Evolutionary conservation across 768 basidiomycete genomes (phyloP).

Genomic region (Mycena pura): DNA sequence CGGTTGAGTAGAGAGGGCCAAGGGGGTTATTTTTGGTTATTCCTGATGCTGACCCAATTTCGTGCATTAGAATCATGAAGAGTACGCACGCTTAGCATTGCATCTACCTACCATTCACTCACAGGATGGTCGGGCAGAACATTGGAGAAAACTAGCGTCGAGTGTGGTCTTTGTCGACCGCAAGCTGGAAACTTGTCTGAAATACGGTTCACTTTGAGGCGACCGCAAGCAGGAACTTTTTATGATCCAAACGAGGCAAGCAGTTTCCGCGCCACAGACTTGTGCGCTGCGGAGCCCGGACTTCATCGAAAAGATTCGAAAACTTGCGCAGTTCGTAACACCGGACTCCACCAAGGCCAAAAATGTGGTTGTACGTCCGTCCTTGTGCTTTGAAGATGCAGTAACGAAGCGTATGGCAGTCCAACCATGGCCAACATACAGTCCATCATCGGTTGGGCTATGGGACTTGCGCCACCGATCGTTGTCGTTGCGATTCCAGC

Average conservation of each 20-base stretch:
- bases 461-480: no score
- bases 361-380: background rate
- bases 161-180: background rate
- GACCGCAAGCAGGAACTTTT: background rate
- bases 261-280: background rate
- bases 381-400: background rate
- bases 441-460: background rate
- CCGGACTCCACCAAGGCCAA: background rate
- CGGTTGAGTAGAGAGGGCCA: background rate
- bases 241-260: constrained; percentile 1
- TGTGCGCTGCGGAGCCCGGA: background rate
- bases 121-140: background rate
- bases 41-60: no score
- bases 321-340: background rate
- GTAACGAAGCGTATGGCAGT: background rate
- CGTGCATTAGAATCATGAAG: background rate
- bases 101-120: no score
- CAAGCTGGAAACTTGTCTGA: constrained; percentile 1
- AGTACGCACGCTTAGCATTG: background rate
- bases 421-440: background rate
- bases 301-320: background rate
- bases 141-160: background rate
- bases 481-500: no score
- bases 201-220: background rate
- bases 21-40: no score